phyloP scores from a whole-genome alignment of 2,329 filamentous ascomycete genomes.

The Furcasterigmium sp. region DNA sequence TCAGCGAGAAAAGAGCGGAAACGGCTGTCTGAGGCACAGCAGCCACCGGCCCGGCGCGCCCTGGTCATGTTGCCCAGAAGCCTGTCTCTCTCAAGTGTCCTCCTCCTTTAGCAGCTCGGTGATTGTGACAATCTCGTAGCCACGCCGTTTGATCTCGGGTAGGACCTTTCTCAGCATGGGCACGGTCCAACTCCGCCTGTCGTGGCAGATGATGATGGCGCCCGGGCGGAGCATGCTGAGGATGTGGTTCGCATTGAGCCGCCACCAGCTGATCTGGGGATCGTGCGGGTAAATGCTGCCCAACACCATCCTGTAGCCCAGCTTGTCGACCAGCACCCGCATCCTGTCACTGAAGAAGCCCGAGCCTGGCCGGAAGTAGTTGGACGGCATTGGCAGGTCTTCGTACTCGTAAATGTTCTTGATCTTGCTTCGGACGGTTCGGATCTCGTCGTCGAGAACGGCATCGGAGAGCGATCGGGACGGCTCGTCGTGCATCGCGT shows the following conservation, averaged over 20 bases:
- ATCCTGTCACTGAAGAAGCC: constrained; percentile 76
- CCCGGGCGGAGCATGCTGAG: constrained; percentile 74
- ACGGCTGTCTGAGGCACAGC: no score
- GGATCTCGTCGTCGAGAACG: constrained; percentile 59
- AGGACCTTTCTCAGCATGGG: constrained; percentile 72
- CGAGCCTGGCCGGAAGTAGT: constrained; percentile 78
- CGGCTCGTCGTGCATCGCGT: constrained; percentile 84
- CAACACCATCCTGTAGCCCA: constrained; percentile 71
- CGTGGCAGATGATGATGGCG: constrained; percentile 80
- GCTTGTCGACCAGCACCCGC: constrained; percentile 49
- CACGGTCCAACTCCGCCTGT: constrained; percentile 74
- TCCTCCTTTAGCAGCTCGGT: constrained; percentile 53
- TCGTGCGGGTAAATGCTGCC: constrained; percentile 88
- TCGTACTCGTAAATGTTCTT: constrained; percentile 47
- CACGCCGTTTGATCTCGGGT: constrained; percentile 62
- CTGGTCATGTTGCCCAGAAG: neutral
- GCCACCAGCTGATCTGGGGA: constrained; percentile 68
- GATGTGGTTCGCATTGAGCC: constrained; percentile 71
- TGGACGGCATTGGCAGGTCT: constrained; percentile 37
- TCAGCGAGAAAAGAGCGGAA: no score
- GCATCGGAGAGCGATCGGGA: constrained; percentile 54
- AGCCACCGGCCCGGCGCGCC: neutral
- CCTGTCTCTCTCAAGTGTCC: neutral
- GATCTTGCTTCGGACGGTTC: constrained; percentile 57
- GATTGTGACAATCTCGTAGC: constrained; percentile 68